These are phyloP conservation scores for Fusarium globosum DNA, from an alignment of 2,329 filamentous ascomycete species.

Conservation along the genomic window DNA sequence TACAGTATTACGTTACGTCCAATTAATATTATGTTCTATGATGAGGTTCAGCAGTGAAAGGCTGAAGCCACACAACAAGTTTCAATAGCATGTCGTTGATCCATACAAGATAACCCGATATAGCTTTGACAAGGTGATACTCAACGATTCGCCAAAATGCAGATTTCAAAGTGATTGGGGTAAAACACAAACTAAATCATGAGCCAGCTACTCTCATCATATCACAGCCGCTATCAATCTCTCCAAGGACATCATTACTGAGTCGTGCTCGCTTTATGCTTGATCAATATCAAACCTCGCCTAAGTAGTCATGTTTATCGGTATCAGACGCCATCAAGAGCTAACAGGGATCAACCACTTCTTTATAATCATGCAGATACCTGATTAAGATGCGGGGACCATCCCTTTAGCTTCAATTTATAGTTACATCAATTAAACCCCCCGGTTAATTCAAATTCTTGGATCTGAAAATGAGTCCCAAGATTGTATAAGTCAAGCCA, in stretches of 20 bases:
- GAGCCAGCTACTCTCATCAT: not conserved
- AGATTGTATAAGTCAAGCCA: slow-evolving; percentile 47
- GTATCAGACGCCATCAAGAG: not conserved
- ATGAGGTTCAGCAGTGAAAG: not conserved
- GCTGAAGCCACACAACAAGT: not conserved
- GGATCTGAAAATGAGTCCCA: not conserved
- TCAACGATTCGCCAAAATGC: not conserved
- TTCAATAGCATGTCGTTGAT: not conserved
- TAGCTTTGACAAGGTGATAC: not conserved
- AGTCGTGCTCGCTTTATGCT: not conserved
- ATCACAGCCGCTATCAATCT: not conserved
- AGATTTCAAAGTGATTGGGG: not conserved
- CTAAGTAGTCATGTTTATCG: not conserved
- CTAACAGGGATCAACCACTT: not conserved
- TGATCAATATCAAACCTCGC: slow-evolving; percentile 7
- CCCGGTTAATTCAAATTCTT: not conserved
- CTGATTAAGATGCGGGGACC: not conserved
- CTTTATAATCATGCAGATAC: not conserved
- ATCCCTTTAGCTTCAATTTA: not conserved
- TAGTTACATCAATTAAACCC: not conserved
- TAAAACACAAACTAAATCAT: not conserved
- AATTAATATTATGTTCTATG: too few relatives aligned
- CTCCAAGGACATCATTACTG: not conserved
- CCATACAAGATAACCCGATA: not conserved
- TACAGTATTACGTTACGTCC: not conserved